Conservation (phyloP, 176 grass and related monocot species). For the Phoenix roebelenii region DNA sequence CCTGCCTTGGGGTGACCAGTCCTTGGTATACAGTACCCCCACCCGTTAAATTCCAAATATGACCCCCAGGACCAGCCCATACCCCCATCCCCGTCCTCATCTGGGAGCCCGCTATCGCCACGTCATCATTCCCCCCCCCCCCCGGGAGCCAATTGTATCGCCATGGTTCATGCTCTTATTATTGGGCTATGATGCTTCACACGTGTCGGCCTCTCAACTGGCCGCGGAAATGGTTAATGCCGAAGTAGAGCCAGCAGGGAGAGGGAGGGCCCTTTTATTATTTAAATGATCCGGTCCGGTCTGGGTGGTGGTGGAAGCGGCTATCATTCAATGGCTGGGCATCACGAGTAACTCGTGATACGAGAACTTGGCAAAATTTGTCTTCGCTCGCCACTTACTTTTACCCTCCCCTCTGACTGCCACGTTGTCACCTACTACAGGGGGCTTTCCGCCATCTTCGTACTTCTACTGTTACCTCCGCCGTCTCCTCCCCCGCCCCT, state of each 20-base stretch:
- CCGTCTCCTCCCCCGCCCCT: too few relatives aligned
- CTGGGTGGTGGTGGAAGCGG: neutral
- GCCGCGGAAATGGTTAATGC: too few relatives aligned
- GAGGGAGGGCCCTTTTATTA: too few relatives aligned
- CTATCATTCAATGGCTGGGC: neutral
- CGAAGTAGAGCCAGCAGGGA: too few relatives aligned
- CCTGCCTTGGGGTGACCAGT: too few relatives aligned
- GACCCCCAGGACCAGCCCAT: too few relatives aligned
- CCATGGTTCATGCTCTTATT: neutral
- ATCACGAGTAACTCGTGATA: constrained; percentile 8
- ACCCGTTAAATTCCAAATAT: too few relatives aligned
- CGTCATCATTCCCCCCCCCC: constrained; percentile 1
- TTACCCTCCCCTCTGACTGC: neutral
- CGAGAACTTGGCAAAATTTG: neutral
- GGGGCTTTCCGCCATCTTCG: neutral
- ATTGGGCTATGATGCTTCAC: neutral
- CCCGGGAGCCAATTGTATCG: neutral
- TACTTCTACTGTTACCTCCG: constrained; percentile 7
- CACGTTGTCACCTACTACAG: neutral
- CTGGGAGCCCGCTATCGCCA: neutral
- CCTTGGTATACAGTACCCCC: too few relatives aligned
- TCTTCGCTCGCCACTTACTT: neutral
- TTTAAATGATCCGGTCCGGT: too few relatives aligned
- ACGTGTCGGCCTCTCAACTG: too few relatives aligned
- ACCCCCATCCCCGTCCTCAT: too few relatives aligned